A percentile compares a stretch with the other conserved stretches of the same genome.
Conservation (phyloP, 371 early-diverging fungal species). For the Mucor racemosus region DNA sequence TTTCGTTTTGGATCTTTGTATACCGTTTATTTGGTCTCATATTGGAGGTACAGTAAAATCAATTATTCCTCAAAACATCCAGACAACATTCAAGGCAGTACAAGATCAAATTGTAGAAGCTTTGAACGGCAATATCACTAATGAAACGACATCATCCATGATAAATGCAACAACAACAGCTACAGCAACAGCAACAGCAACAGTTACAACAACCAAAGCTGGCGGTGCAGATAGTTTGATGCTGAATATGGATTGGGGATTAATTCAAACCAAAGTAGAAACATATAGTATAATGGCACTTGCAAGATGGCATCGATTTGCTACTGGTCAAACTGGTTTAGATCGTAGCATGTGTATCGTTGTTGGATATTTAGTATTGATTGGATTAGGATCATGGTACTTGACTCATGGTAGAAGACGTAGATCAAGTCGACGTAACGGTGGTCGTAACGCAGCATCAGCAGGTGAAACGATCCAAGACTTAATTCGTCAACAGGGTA, state of each 20-base stretch:
- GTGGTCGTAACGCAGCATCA: neutral
- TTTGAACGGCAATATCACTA: neutral
- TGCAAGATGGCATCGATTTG: constrained; percentile 56
- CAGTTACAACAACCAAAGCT: neutral
- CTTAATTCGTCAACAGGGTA: constrained; percentile 63
- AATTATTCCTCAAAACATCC: constrained; percentile 12
- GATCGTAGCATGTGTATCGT: constrained; percentile 56
- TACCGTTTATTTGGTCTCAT: constrained; percentile 35
- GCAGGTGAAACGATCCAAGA: constrained; percentile 49
- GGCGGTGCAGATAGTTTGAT: neutral
- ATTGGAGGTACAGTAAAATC: constrained; percentile 16
- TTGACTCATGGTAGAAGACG: constrained; percentile 36
- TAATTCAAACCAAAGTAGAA: constrained; percentile 35
- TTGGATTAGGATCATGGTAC: constrained; percentile 57
- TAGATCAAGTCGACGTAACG: neutral
- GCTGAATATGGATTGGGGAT: constrained; percentile 16
- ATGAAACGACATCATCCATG: neutral
- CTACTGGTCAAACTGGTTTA: constrained; percentile 42
- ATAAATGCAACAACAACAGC: neutral
- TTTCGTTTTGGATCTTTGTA: constrained; percentile 48
- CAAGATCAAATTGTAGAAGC: constrained; percentile 6
- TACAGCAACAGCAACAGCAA: neutral
- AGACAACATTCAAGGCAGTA: constrained; percentile 3
- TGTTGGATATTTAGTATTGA: constrained; percentile 53
- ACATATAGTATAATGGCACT: constrained; percentile 15